These are phyloP conservation scores for Domatiomyces globalis DNA, from an alignment of 2,329 filamentous ascomycete genomes.

Conservation along the genomic window DNA sequence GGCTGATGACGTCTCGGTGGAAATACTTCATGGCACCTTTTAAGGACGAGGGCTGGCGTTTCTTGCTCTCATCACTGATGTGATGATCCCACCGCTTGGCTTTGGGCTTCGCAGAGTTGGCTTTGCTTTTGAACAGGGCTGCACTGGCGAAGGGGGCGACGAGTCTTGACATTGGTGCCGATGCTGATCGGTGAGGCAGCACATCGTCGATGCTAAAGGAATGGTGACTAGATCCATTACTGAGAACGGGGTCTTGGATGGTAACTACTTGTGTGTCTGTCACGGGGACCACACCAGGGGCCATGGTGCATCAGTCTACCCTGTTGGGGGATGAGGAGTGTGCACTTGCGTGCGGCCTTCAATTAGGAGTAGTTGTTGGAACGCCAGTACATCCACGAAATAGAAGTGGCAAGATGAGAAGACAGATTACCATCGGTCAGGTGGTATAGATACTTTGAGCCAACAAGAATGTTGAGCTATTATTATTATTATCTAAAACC, in stretches of 20 bases:
- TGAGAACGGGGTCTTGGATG: constrained; percentile 22
- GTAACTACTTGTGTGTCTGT: constrained; percentile 25
- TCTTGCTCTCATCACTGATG: constrained; percentile 48
- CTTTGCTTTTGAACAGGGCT: constrained; percentile 18
- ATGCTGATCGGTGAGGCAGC: constrained; percentile 52
- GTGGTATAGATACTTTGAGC: no score
- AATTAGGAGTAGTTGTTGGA: no score
- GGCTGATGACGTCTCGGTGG: constrained; percentile 69
- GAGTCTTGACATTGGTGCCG: constrained; percentile 30
- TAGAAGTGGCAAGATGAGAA: not conserved
- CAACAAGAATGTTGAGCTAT: constrained; percentile 4
- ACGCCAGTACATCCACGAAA: not conserved
- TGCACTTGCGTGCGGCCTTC: not conserved
- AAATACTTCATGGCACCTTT: constrained; percentile 71
- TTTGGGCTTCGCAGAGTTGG: constrained; percentile 48
- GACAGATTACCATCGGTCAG: constrained; percentile 2
- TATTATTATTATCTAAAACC: constrained; percentile 1
- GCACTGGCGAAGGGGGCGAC: constrained; percentile 14
- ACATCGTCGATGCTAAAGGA: constrained; percentile 52
- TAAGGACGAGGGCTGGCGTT: constrained; percentile 50
- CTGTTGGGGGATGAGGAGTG: not conserved
- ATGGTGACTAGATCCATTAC: not conserved
- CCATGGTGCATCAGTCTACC: constrained; percentile 10
- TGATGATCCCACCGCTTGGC: constrained; percentile 68
- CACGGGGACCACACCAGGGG: constrained; percentile 12